Conservation (phyloP, 306 rosid species). For the Prunus dulcis region DNA sequence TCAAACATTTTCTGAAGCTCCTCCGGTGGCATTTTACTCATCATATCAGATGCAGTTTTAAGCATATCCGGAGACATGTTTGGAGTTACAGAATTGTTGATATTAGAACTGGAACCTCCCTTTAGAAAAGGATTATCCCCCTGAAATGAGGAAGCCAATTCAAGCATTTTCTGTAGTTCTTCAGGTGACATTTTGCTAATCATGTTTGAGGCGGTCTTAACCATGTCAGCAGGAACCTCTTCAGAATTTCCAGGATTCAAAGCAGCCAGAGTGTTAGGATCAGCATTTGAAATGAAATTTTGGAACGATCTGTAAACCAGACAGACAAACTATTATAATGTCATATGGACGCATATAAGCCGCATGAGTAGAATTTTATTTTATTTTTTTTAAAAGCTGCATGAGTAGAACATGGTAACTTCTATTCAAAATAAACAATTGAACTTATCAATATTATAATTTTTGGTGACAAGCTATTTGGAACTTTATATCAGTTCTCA, state of each 20-base stretch:
- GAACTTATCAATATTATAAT: not conserved
- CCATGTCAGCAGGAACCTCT: constrained; percentile 77
- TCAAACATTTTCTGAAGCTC: constrained; percentile 90
- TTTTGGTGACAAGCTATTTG: not conserved
- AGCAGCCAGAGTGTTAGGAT: constrained; percentile 70
- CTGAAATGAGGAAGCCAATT: constrained; percentile 77
- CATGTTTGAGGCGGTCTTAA: constrained; percentile 73
- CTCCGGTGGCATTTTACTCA: constrained; percentile 72
- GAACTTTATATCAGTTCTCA: not conserved
- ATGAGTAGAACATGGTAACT: not conserved
- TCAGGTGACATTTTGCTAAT: constrained; percentile 79
- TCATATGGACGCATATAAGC: not conserved
- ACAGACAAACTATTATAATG: constrained; percentile 3
- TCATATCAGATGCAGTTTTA: constrained; percentile 80
- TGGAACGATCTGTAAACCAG: constrained; percentile 71
- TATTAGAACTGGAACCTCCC: constrained; percentile 42
- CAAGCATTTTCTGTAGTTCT: constrained; percentile 77
- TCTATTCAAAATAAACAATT: not conserved
- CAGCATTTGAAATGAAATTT: constrained; percentile 64
- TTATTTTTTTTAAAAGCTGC: not conserved
- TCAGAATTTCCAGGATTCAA: constrained; percentile 53
- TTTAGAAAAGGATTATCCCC: constrained; percentile 41
- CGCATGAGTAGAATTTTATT: not conserved
- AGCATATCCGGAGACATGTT: constrained; percentile 79
- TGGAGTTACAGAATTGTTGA: constrained; percentile 55